phyloP scores from a whole-genome alignment of 2,329 filamentous ascomycete genomes.

The Saccharata proteae region DNA sequence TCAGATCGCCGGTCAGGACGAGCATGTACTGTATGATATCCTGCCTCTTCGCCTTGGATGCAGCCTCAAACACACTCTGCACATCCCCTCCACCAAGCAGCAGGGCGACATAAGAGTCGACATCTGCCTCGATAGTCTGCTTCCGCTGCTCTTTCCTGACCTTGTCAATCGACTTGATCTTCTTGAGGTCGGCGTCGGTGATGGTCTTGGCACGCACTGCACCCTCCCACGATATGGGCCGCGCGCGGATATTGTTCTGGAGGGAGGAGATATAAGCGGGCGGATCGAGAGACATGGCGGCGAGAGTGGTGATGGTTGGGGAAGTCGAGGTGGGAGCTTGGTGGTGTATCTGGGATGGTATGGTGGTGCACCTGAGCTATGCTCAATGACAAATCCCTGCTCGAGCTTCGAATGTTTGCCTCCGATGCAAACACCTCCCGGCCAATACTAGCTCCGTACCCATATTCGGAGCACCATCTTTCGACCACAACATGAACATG shows the following conservation, averaged over 20 bases:
- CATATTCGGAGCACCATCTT: no score
- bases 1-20: constrained; percentile 74
- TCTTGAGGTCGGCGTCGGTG: constrained; percentile 84
- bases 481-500: constrained; percentile 19
- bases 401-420: constrained; percentile 1
- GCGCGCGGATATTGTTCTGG: constrained; percentile 92
- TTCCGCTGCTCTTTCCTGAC: constrained; percentile 83
- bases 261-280: constrained; percentile 79
- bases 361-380: constrained; percentile 3
- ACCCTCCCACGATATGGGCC: constrained; percentile 96
- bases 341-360: constrained; percentile 8
- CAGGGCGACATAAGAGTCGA: constrained; percentile 66
- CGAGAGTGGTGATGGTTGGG: constrained; percentile 9
- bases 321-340: constrained; percentile 3
- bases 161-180: constrained; percentile 95
- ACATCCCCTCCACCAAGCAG: constrained; percentile 58
- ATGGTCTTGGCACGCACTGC: constrained; percentile 87
- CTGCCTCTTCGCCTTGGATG: constrained; percentile 59
- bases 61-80: constrained; percentile 67
- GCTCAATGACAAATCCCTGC: constrained; percentile 9
- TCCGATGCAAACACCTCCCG: not conserved
- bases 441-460: no score
- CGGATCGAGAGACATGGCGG: constrained; percentile 75
- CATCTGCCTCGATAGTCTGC: constrained; percentile 67
- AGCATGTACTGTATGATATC: constrained; percentile 94